phyloP scores from a whole-genome alignment of 2,329 filamentous ascomycete species.

The Aspergillus alliaceus region DNA sequence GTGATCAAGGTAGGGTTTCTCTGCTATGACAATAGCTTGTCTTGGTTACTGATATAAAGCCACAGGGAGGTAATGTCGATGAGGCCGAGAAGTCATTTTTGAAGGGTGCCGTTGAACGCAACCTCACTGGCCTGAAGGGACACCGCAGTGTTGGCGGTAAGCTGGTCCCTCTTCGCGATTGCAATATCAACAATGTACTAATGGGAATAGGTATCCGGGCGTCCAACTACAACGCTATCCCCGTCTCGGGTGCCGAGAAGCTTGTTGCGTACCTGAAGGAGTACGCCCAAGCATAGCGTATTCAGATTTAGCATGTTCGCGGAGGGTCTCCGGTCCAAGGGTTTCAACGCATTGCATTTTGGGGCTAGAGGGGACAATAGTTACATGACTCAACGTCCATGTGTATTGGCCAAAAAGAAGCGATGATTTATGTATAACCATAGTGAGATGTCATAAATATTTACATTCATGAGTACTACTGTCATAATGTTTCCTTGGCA shows the following conservation, averaged over 20 bases:
- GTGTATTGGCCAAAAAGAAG: background rate
- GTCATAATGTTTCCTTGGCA: too few relatives aligned
- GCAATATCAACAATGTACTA: background rate
- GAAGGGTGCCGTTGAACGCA: slow-evolving; percentile 64
- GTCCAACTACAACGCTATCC: slow-evolving; percentile 86
- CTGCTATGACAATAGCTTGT: background rate
- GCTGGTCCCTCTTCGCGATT: background rate
- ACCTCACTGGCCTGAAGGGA: slow-evolving; percentile 80
- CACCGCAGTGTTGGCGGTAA: slow-evolving; percentile 78
- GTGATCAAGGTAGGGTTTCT: slow-evolving; percentile 50
- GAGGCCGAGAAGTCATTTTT: slow-evolving; percentile 76
- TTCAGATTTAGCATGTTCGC: too few relatives aligned
- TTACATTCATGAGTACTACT: too few relatives aligned
- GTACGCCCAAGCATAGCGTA: slow-evolving; percentile 25
- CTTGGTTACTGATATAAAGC: slow-evolving; percentile 3
- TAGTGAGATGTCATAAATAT: background rate
- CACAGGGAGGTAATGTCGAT: slow-evolving; percentile 59
- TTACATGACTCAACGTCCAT: background rate
- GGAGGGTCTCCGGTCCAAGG: too few relatives aligned
- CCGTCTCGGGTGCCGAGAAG: slow-evolving; percentile 49
- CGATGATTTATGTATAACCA: background rate
- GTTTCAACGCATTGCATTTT: background rate
- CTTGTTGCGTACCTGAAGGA: slow-evolving; percentile 49
- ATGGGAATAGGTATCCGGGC: slow-evolving; percentile 62
- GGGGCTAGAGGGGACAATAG: background rate